Base-by-base conservation (phyloP, 2,329 filamentous ascomycete species). In the Didymella sp. region DNA sequence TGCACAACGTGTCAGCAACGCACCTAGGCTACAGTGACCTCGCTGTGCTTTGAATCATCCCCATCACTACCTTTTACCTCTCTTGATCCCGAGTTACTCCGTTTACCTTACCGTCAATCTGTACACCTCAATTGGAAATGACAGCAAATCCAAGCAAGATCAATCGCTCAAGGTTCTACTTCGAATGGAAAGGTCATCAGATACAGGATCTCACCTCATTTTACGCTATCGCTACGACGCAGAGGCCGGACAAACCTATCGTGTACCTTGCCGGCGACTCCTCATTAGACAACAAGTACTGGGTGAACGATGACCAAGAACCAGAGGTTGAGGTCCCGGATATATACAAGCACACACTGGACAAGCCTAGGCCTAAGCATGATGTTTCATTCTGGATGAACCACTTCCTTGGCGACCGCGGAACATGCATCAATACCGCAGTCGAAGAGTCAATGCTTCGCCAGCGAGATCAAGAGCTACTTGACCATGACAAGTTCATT, bases 321-420 rank as follows among this genome's bases (percentile, higher is more conserved):
- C 17, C 65, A 5, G 52, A 58, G 4, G 55, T 63, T 6, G 42
- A 60, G 2, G 44, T 68, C 0, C 73, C 74, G 1, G 46, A 66
- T 1, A 73, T 77, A 5, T 76, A 76, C 56, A 6, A 62, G 2
- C 46, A 63, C 1, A 61, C 65, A 3, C 61, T 77, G 5, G 56
- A 67, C 15, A 56, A 35, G 1, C 69, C 71, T 7, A 42, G 19
- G 1, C 68, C 68, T 1, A 76, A 73, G 27, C 71, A 67, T 0
- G 75, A 77, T 58, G 66, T 77, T 17, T 63, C 74, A 2, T 77
- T 74, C 51, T 77, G 74, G 75, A 46, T 77, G 49, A 77, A 77
- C 37, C 64, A 71, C 41, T 15, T 69, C 6, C 62, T 77, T 1
- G 64, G 65, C 30, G 56, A 68, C 17, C 59, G 63, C 7, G 75